Percentiles rank a stretch among this genome's conserved stretches.
Conservation (phyloP, 768 basidiomycete genomes). For the Russula dissimulans region DNA sequence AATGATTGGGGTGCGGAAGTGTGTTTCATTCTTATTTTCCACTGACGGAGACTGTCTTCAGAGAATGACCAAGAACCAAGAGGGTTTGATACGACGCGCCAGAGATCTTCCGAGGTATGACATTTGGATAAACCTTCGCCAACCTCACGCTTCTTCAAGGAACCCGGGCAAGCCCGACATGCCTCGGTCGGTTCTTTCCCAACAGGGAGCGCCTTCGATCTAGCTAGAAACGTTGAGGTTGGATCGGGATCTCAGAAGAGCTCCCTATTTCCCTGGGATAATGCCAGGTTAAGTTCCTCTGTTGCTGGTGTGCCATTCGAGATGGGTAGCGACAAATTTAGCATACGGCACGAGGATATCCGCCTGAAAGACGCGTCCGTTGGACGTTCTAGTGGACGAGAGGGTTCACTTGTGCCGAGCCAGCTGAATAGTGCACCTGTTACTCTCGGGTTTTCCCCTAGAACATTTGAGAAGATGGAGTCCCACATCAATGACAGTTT, state of each 20-base stretch:
- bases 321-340: conserved; percentile 34
- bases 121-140: background rate
- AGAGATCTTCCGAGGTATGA: conserved; percentile 54
- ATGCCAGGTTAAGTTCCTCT: conserved; percentile 59
- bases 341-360: conserved; percentile 44
- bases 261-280: conserved; percentile 77
- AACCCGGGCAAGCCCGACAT: conserved; percentile 80
- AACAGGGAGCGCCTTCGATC: conserved; percentile 39
- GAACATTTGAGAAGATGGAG: conserved; percentile 27
- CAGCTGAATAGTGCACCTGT: conserved; percentile 26
- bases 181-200: conserved; percentile 48
- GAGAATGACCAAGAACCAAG: background rate
- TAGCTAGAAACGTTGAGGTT: conserved; percentile 31
- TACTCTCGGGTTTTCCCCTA: conserved; percentile 43
- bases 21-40: background rate
- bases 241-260: conserved; percentile 52
- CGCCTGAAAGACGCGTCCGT: conserved; percentile 43
- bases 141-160: conserved; percentile 34
- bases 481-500: conserved; percentile 51
- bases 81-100: conserved; percentile 22
- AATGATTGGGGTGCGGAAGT: background rate
- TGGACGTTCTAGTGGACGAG: conserved; percentile 38
- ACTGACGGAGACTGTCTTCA: background rate
- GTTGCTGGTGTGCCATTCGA: conserved; percentile 31
- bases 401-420: conserved; percentile 38